Evolutionary conservation across 164 flowering plant genomes (phyloP), one percentile per base, ranked within the genome.

Genomic region (Euptelea pleiosperma): DNA sequence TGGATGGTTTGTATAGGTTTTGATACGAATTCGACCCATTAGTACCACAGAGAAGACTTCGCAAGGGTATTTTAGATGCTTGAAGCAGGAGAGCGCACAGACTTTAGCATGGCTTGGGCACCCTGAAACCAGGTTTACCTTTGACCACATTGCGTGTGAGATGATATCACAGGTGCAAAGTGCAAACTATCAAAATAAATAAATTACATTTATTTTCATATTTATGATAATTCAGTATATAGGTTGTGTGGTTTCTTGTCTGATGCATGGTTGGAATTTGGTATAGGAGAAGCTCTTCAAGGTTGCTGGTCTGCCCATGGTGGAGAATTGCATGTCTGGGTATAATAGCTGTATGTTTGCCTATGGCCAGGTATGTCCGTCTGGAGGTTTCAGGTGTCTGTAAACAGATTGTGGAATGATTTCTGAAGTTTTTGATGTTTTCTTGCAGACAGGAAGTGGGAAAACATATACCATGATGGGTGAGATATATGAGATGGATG

Each of bases 401-500:
- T 28, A 25, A 46, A n/a, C 14, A 35, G 57, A 31, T 33, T 48
- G 4, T 40, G 41, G 26, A 31, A 6, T 18, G 31, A 52, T 26
- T 61, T 7, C n/a, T 61, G 31, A 21, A 40, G 31, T 34, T 44
- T 55, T 21, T 19, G 5, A 41, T 55, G 28, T 42, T 74, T 42
- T 70, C n/a, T 9, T 81, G 69, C 79, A 91, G 98, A 91, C 98
- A 5, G 98, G 98, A 29, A 88, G 98, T 75, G 98, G 98, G 53
- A 91, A 91, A 64, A 91, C 98, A 16, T 84, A 88, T 58, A 91
- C 98, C 4, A 91, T 91, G 98, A 82, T 91, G 93, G 98, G 96
- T 57, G 90, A 88, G 55, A 80, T 91, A 67, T 41, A 63, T 65
- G 78, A 73, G 58, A 57, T 71, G 53, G 82, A 81, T 43, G 81